Conservation (phyloP, 768 basidiomycete species). For the Neoboletus brunneissimus region DNA sequence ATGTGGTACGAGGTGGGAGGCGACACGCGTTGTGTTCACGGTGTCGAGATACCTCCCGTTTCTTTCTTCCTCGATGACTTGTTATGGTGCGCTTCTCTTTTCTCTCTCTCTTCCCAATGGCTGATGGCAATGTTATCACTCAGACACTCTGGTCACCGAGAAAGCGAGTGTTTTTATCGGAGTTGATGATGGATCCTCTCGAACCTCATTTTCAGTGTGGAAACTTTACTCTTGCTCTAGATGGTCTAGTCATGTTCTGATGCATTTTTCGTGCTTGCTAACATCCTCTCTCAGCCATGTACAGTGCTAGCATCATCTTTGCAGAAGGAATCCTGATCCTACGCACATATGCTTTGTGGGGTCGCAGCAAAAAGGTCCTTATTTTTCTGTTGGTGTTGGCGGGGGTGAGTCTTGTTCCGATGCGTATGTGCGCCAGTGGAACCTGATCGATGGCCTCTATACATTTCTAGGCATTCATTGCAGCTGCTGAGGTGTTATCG, state of each 20-base stretch:
- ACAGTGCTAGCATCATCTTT: conserved; percentile 12
- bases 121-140: neutral
- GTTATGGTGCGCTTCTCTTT: conserved; percentile 14
- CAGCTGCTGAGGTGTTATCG: conserved; percentile 12
- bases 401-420: conserved; percentile 9
- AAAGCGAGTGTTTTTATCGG: conserved; percentile 1
- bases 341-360: conserved; percentile 28
- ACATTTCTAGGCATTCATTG: conserved; percentile 14
- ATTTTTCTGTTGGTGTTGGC: conserved; percentile 18
- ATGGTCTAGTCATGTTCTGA: conserved; percentile 8
- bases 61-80: conserved; percentile 13
- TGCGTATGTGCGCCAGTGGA: too few relatives aligned
- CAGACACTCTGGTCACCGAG: conserved; percentile 8
- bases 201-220: conserved; percentile 17
- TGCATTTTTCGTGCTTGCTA: neutral
- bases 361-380: conserved; percentile 16
- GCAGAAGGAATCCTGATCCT: conserved; percentile 24
- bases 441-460: neutral
- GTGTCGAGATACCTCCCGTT: conserved; percentile 29
- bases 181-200: neutral
- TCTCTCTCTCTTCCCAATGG: neutral
- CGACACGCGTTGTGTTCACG: conserved; percentile 24
- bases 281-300: conserved; percentile 12
- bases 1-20: conserved; percentile 26
- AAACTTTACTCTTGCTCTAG: conserved; percentile 13